Evolutionary conservation across 2,329 filamentous ascomycete species (phyloP).

Genomic region (Rutstroemia sp.): DNA sequence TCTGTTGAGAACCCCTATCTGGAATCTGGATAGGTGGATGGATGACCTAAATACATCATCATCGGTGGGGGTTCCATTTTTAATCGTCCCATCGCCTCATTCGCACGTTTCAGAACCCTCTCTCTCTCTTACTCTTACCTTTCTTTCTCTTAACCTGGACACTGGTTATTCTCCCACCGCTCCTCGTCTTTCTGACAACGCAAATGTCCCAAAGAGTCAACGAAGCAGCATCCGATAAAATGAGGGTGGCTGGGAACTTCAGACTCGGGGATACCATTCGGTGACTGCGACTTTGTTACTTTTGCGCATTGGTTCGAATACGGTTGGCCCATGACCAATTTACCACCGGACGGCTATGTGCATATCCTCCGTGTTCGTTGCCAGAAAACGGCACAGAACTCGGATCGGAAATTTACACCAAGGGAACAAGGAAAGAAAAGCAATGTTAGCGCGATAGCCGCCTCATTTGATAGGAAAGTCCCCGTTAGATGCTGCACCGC

Average conservation of each 20-base stretch:
- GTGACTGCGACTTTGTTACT: not conserved
- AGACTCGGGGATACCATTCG: not conserved
- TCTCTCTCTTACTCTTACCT: not conserved
- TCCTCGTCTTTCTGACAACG: not conserved
- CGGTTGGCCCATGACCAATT: not conserved
- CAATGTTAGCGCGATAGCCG: conserved; percentile 5
- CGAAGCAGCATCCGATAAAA: not conserved
- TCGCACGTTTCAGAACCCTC: conserved; percentile 1
- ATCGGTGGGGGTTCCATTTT: conserved; percentile 1
- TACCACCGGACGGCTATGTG: not conserved
- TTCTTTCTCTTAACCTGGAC: not conserved
- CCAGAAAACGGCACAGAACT: not conserved
- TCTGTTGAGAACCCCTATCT: conserved; percentile 7
- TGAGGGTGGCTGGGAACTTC: not conserved
- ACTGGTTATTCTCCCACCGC: not conserved
- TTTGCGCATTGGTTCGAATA: not conserved
- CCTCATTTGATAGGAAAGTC: not conserved
- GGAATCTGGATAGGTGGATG: not conserved
- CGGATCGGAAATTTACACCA: not conserved
- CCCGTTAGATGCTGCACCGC: not conserved
- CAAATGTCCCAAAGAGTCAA: not conserved
- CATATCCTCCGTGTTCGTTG: not conserved
- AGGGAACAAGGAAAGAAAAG: not conserved
- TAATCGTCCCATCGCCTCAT: conserved; percentile 1
- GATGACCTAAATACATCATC: not conserved